Conservation (phyloP, 371 early-diverging fungal genomes). For the Entomophthora muscae region DNA sequence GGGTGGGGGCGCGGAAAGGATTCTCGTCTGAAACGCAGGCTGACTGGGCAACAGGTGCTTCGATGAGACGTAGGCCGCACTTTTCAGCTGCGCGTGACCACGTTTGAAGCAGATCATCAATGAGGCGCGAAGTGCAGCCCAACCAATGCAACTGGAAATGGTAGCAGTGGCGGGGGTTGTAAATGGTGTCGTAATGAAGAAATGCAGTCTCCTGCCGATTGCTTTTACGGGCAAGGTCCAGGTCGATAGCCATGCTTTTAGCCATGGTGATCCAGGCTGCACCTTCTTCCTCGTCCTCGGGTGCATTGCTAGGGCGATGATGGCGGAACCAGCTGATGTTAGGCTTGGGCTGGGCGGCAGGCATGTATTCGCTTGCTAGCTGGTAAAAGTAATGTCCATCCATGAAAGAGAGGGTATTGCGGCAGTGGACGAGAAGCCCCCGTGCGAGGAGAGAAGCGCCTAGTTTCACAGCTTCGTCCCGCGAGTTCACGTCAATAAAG, state of each 20-base stretch:
- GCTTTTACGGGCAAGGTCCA: slow-evolving; percentile 53
- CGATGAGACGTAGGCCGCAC: slow-evolving; percentile 77
- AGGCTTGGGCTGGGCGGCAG: slow-evolving; percentile 11
- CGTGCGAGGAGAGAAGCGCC: slow-evolving; percentile 60
- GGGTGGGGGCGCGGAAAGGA: slow-evolving; percentile 73
- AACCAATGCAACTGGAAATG: slow-evolving; percentile 93
- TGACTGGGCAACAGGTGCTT: slow-evolving; percentile 77
- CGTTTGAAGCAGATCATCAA: slow-evolving; percentile 67
- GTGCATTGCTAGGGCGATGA: background rate
- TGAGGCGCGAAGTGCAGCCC: slow-evolving; percentile 74
- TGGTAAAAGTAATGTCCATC: slow-evolving; percentile 90
- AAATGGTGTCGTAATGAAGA: slow-evolving; percentile 77
- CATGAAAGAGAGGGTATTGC: slow-evolving; percentile 48
- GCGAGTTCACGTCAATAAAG: slow-evolving; percentile 57
- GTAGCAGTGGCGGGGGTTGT: slow-evolving; percentile 72
- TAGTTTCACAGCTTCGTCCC: slow-evolving; percentile 66
- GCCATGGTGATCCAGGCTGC: slow-evolving; percentile 26
- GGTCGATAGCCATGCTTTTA: slow-evolving; percentile 47
- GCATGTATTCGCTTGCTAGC: slow-evolving; percentile 38
- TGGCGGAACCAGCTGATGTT: slow-evolving; percentile 10
- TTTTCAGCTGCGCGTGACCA: slow-evolving; percentile 78
- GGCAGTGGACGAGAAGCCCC: slow-evolving; percentile 63
- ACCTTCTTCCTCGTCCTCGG: slow-evolving; percentile 4
- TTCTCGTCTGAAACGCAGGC: slow-evolving; percentile 45
- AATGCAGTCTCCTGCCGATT: slow-evolving; percentile 66